Evolutionary conservation across 2,329 filamentous ascomycete species (phyloP), one percentile per base, ranked within the genome.

Genomic region (Paecilomyces formosus): DNA sequence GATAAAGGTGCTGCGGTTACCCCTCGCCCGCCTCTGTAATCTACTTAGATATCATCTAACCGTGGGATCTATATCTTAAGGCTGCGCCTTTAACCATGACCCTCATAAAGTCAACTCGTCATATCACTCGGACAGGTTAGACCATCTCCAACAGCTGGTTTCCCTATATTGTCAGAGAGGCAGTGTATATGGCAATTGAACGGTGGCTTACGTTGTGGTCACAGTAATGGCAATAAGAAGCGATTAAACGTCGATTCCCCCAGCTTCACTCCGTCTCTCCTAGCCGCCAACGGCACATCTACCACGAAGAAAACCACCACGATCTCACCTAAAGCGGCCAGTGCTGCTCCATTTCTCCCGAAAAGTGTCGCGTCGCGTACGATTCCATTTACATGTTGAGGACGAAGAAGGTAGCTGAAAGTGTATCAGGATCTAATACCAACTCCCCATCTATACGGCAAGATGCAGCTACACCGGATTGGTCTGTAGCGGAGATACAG

Each of bases 171-270:
- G 24, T 28, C 7, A 11, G 30, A 55, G 15, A 51, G 22, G 30
- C 30, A 54, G 12, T 52, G 30, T n/a, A 53, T 50, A 51, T 56
- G 24, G 52, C 54, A 49, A 24, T 13, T 58, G 45, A 55, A 30
- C 26, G 49, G 39, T 57, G 33, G 62, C 66, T 71, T 31, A 71
- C 66, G 53, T 53, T 26, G 12, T 31, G 50, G 57, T 11, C 51
- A 55, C 57, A 58, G 57, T 55, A 26, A 51, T 57, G 66, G 63
- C 58, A 72, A 64, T 63, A 75, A 90, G 75, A 94, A 92, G 74
- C 81, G 88, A 28, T 82, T 99, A 65, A 99, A 96, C 74, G 94
- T 96, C 69, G 94, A 97, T 69, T 97, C 94, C 8, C 93, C 94
- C 12, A 90, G 93, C 54, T 99, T 99, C 73, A 97, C 91, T 0